Evolutionary conservation across 2,329 filamentous ascomycete species (phyloP).

Genomic region (Ophiostoma australiae): DNA sequence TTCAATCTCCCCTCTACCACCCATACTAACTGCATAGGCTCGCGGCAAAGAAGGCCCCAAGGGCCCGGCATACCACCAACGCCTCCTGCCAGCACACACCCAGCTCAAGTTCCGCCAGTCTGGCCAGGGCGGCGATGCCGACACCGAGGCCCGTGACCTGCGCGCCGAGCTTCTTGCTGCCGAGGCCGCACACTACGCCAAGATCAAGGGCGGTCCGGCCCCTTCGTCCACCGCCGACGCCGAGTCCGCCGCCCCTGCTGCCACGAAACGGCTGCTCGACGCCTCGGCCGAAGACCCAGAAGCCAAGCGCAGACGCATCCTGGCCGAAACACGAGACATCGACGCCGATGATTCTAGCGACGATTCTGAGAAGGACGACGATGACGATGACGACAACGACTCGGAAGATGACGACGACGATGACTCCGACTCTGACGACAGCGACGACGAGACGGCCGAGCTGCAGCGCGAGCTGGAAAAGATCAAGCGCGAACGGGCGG

Average conservation of each 20-base stretch:
- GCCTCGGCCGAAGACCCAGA: slow-evolving; percentile 53
- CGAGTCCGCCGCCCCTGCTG: slow-evolving; percentile 33
- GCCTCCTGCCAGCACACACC: slow-evolving; percentile 88
- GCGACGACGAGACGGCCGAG: slow-evolving; percentile 79
- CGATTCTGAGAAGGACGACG: slow-evolving; percentile 53
- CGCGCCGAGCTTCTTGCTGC: slow-evolving; percentile 84
- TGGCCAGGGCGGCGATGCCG: slow-evolving; percentile 83
- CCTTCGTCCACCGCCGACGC: slow-evolving; percentile 39
- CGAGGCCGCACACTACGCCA: slow-evolving; percentile 81
- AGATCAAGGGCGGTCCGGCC: slow-evolving; percentile 62
- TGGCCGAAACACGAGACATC: slow-evolving; percentile 82
- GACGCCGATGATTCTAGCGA: slow-evolving; percentile 64
- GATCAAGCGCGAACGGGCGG: slow-evolving; percentile 80
- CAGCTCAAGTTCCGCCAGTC: slow-evolving; percentile 65
- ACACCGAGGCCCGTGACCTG: slow-evolving; percentile 61
- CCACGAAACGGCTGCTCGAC: slow-evolving; percentile 25
- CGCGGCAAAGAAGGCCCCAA: slow-evolving; percentile 91
- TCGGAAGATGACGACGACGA: slow-evolving; percentile 69
- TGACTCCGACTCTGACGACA: slow-evolving; percentile 50
- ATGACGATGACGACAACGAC: slow-evolving; percentile 65
- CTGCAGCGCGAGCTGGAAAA: slow-evolving; percentile 90
- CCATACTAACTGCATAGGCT: slow-evolving; percentile 50
- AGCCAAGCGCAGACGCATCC: slow-evolving; percentile 75
- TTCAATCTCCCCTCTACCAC: not conserved
- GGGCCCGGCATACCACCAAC: slow-evolving; percentile 92